These are phyloP conservation scores for Aspergillus puulaauensis DNA, from an alignment of 2,329 filamentous ascomycete genomes.

Conservation along the genomic window DNA sequence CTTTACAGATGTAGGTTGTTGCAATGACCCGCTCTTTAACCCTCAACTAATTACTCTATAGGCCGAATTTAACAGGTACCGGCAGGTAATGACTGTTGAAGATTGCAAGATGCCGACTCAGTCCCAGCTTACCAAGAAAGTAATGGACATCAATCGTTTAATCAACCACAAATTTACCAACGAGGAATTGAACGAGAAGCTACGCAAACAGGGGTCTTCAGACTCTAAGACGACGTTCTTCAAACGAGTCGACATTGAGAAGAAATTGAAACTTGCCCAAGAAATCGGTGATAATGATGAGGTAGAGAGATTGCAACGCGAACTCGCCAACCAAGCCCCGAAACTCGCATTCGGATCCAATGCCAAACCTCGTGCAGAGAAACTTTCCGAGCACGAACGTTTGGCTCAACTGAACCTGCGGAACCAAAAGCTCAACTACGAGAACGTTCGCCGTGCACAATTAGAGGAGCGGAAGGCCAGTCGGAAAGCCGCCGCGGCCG, in stretches of 20 bases:
- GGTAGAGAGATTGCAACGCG: slow-evolving; percentile 48
- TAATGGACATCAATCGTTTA: slow-evolving; percentile 75
- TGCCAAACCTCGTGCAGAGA: slow-evolving; percentile 55
- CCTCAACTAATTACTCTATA: slow-evolving; percentile 36
- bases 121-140: slow-evolving; percentile 66
- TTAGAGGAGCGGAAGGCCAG: slow-evolving; percentile 71
- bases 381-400: slow-evolving; percentile 71
- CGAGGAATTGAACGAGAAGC: slow-evolving; percentile 75
- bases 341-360: slow-evolving; percentile 73
- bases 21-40: background rate
- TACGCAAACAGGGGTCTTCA: slow-evolving; percentile 68
- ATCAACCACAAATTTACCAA: slow-evolving; percentile 81
- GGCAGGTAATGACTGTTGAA: slow-evolving; percentile 70
- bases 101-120: slow-evolving; percentile 73
- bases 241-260: slow-evolving; percentile 66
- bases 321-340: slow-evolving; percentile 52
- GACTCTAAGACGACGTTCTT: slow-evolving; percentile 65
- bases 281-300: slow-evolving; percentile 62
- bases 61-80: slow-evolving; percentile 79
- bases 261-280: slow-evolving; percentile 66
- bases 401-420: slow-evolving; percentile 79
- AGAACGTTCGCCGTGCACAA: slow-evolving; percentile 87
- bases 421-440: slow-evolving; percentile 81
- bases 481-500: slow-evolving; percentile 60
- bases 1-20: slow-evolving; percentile 70